phyloP scores from a whole-genome alignment of 495 filamentous ascomycete genomes.

The Amorphotheca resinae region DNA sequence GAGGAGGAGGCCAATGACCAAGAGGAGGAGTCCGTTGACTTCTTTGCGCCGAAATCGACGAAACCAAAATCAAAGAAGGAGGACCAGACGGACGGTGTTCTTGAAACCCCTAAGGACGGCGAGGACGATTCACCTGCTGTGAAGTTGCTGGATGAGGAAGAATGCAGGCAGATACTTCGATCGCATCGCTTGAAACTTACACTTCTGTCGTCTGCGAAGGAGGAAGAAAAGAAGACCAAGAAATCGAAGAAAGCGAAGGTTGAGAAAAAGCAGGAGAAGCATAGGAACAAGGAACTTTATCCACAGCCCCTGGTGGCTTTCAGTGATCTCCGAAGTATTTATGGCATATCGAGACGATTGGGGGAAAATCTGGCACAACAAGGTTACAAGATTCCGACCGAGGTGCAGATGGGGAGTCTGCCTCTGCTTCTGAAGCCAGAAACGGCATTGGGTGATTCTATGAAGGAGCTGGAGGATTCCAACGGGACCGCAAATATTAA shows the following conservation, averaged over 20 bases:
- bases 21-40: slow-evolving; percentile 32
- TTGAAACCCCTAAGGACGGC: slow-evolving; percentile 9
- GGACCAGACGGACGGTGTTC: slow-evolving; percentile 12
- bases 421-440: slow-evolving; percentile 56
- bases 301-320: slow-evolving; percentile 73
- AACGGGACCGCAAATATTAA: slow-evolving; percentile 35
- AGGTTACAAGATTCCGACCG: slow-evolving; percentile 77
- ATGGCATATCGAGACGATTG: slow-evolving; percentile 56
- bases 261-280: slow-evolving; percentile 38
- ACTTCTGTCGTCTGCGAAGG: slow-evolving; percentile 37
- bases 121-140: background rate
- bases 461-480: slow-evolving; percentile 20
- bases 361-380: slow-evolving; percentile 70
- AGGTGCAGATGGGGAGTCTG: slow-evolving; percentile 80
- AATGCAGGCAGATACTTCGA: slow-evolving; percentile 61
- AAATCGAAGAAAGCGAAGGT: slow-evolving; percentile 40
- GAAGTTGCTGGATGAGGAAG: slow-evolving; percentile 40
- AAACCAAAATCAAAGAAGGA: slow-evolving; percentile 18
- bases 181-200: slow-evolving; percentile 83
- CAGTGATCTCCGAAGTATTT: slow-evolving; percentile 51
- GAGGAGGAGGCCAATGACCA: slow-evolving; percentile 10
- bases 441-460: slow-evolving; percentile 26
- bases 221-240: slow-evolving; percentile 29
- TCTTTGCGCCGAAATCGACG: slow-evolving; percentile 27
- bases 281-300: slow-evolving; percentile 39